phyloP scores from a whole-genome alignment of 805 yeast genomes.

The Yamadazyma sp. region DNA sequence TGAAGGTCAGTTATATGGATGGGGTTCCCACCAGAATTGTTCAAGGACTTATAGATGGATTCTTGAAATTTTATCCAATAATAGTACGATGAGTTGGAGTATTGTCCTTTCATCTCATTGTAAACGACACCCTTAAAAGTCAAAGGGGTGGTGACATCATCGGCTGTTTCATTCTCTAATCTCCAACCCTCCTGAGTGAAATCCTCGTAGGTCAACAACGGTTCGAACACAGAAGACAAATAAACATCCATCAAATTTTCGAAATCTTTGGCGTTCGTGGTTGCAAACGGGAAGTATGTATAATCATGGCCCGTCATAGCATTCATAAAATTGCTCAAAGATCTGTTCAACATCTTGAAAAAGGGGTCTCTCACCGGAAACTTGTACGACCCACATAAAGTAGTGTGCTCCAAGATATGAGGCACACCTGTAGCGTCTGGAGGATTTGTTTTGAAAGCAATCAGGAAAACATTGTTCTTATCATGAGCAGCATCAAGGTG shows the following conservation, averaged over 20 bases:
- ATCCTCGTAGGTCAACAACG: slow-evolving; percentile 74
- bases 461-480: slow-evolving; percentile 80
- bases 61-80: slow-evolving; percentile 84
- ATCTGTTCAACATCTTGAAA: slow-evolving; percentile 93
- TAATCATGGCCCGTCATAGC: slow-evolving; percentile 99
- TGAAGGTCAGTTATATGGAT: slow-evolving; percentile 66
- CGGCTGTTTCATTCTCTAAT: slow-evolving; percentile 65
- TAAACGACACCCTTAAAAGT: slow-evolving; percentile 93
- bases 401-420: slow-evolving; percentile 93
- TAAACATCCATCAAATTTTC: slow-evolving; percentile 84
- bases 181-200: slow-evolving; percentile 98
- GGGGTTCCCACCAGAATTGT: slow-evolving; percentile 96
- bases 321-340: slow-evolving; percentile 95
- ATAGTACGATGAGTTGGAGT: slow-evolving; percentile 82
- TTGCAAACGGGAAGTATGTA: slow-evolving; percentile 94
- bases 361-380: slow-evolving; percentile 97
- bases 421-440: slow-evolving; percentile 96
- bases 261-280: slow-evolving; percentile 82
- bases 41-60: slow-evolving; percentile 76
- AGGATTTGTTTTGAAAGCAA: slow-evolving; percentile 91
- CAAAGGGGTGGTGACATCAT: slow-evolving; percentile 60
- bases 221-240: slow-evolving; percentile 82
- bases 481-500: slow-evolving; percentile 83
- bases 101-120: slow-evolving; percentile 98
- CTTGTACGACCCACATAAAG: slow-evolving; percentile 87